A percentile compares a stretch with the other conserved stretches of the same genome.
Evolutionary conservation across 1,284 basidiomycete genomes (phyloP).

Genomic region (Crepidotus sp.): DNA sequence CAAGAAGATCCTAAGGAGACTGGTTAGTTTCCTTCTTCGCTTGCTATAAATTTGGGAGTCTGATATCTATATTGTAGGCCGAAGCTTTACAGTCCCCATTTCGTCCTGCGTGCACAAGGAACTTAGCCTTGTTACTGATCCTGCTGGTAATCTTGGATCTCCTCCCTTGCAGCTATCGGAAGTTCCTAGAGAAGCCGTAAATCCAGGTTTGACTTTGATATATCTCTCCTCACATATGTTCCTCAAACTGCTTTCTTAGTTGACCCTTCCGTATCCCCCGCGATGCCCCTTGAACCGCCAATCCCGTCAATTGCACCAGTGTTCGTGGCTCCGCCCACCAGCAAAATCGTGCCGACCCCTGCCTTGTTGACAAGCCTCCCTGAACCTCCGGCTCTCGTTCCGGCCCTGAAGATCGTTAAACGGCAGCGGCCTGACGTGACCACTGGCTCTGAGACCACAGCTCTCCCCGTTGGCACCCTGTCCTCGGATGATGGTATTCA

Average conservation of each 20-base stretch:
- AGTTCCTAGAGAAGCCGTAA: neutral
- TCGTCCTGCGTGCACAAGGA: neutral
- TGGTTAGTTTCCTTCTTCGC: neutral
- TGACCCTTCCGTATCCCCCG: neutral
- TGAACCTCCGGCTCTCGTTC: constrained; percentile 13
- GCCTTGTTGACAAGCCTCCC: constrained; percentile 6
- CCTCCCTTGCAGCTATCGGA: neutral
- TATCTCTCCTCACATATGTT: neutral
- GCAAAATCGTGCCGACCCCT: neutral
- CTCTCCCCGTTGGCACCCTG: neutral
- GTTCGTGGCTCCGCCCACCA: constrained; percentile 10
- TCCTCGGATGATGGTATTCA: neutral
- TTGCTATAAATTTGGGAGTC: neutral
- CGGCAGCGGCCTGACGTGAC: constrained; percentile 6
- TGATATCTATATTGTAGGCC: neutral
- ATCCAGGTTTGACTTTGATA: constrained; percentile 7
- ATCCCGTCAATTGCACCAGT: constrained; percentile 1
- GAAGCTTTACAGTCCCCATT: neutral
- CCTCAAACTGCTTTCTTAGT: neutral
- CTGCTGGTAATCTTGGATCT: neutral
- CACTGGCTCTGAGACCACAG: neutral
- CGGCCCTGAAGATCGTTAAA: constrained; percentile 17
- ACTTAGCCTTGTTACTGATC: neutral
- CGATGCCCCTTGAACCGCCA: neutral
- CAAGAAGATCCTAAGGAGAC: neutral